Base-by-base conservation (phyloP, 495 filamentous ascomycete species). In the Massariosphaeria phaeospora region DNA sequence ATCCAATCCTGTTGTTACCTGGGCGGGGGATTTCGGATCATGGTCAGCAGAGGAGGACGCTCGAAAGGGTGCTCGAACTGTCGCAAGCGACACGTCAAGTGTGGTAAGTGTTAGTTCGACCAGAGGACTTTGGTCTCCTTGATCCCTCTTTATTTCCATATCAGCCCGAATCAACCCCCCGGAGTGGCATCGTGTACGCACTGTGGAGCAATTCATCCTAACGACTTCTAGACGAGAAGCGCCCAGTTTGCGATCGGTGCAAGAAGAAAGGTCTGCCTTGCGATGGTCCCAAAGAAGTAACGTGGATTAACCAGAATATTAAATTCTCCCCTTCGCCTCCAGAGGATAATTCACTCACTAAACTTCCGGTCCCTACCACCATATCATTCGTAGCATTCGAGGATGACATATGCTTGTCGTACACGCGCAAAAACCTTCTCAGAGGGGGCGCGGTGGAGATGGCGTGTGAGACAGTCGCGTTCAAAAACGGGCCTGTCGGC, bases 81-180 rank as follows among this genome's bases (percentile, higher is more conserved):
- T 27, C 45, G 45, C 17, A 45, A 46, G 12, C 54, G 45, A 13
- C 35, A 46, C 11, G 54, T 50, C 10, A 57, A 57, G 38, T 57
- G 54, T 35, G 54, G 54, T 57, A 35, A 44, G 54, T 57, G 35
- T n/a, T n/a, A n/a, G n/a, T n/a, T n/a, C n/a, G n/a, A n/a, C n/a
- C n/a, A n/a, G n/a, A n/a, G n/a, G n/a, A n/a, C n/a, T n/a, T n/a
- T n/a, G n/a, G n/a, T n/a, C n/a, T n/a, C n/a, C n/a, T n/a, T n/a
- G n/a, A n/a, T n/a, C n/a, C n/a, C n/a, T n/a, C n/a, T n/a, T n/a
- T n/a, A n/a, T n/a, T n/a, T n/a, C n/a, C n/a, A n/a, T n/a, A n/a
- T n/a, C n/a, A n/a, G n/a, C n/a, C n/a, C n/a, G n/a, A n/a, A n/a
- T n/a, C n/a, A n/a, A n/a, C 12, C 33, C 7, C 11, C 20, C 33